Base-by-base conservation (phyloP, 2,329 filamentous ascomycete species). In the Ophiostoma novo-ulmi region DNA sequence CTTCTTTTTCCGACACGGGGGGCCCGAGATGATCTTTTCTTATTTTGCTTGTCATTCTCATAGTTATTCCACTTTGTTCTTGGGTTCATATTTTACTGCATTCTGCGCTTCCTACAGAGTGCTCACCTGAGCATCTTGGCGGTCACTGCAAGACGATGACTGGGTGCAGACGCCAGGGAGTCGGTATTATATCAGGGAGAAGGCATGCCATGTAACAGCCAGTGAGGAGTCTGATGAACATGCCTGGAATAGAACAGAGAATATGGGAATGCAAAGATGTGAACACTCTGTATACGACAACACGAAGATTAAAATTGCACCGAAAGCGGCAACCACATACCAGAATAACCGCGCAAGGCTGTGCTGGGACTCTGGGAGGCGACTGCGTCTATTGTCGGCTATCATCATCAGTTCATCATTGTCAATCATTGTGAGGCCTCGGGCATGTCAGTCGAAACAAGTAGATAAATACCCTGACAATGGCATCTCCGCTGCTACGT, bases 261-360 rank as follows among this genome's bases (percentile, higher is more conserved):
- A 3, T 31, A 31, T 4, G 31, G 31, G 31, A 31, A 31, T 31
- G 31, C 31, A 31, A 31, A 31, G 31, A 31, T 4, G 31, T 31
- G 31, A 31, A 31, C 3, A 4, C 31, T 31, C 31, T 31, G 31
- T 44, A 5, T 17, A 44, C 41, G 11, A 17, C 31, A 13, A 44
- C 17, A 44, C 41, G 41, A 44, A 13, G 17, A 5, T 44, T 44
- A 44, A 44, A 6, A 44, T 44, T 44, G 13, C 41, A 44, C 11
- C 13, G 10, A 44, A 5, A 5, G 41, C 41, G 17, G 41, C 41
- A 31, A 31, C 31, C 31, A 4, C 31, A 31, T 31, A 4, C 20
- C 5, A 48, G 20, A 48, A 55, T 58, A 58, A 58, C n/a, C 52
- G 52, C 52, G 52, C 52, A 58, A 58, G 52, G 52, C 52, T 58